These are phyloP conservation scores for Trichosporon sp. DNA, from an alignment of 1,284 basidiomycete genomes.

Conservation along the genomic window DNA sequence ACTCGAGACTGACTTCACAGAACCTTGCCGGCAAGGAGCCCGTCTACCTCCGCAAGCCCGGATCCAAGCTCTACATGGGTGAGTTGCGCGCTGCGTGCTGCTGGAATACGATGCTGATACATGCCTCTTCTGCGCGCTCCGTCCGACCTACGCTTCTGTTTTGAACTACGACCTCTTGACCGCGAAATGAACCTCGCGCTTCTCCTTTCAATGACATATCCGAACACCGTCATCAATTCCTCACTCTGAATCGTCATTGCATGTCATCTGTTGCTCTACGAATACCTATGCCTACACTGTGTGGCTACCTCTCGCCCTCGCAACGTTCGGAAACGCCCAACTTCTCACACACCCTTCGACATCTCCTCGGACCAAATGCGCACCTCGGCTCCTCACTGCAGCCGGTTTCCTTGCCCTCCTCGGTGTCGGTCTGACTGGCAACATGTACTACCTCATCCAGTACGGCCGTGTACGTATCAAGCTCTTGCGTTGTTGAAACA, in stretches of 20 bases:
- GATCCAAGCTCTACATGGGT: conserved; percentile 53
- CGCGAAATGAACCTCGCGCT: conserved; percentile 10
- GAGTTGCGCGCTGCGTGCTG: conserved; percentile 30
- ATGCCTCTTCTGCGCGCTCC: background rate
- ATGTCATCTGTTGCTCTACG: background rate
- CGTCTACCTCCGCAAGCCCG: conserved; percentile 50
- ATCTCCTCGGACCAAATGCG: background rate
- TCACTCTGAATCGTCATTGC: background rate
- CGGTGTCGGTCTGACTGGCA: conserved; percentile 45
- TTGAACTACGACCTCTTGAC: background rate
- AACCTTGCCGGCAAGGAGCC: conserved; percentile 44
- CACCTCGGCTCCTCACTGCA: conserved; percentile 29
- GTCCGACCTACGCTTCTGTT: background rate
- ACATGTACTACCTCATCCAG: conserved; percentile 49
- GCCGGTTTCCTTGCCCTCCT: conserved; percentile 53
- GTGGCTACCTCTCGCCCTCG: conserved; percentile 9
- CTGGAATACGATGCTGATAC: conserved; percentile 22
- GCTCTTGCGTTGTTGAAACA: background rate
- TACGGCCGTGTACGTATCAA: conserved; percentile 48
- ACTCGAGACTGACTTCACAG: conserved; percentile 29
- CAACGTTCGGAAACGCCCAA: background rate
- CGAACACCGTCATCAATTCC: background rate
- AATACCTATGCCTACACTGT: conserved; percentile 9
- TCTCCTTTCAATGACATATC: conserved; percentile 7
- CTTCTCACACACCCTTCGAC: conserved; percentile 17